phyloP scores from a whole-genome alignment of 495 filamentous ascomycete genomes.

The Penicillium parvum region DNA sequence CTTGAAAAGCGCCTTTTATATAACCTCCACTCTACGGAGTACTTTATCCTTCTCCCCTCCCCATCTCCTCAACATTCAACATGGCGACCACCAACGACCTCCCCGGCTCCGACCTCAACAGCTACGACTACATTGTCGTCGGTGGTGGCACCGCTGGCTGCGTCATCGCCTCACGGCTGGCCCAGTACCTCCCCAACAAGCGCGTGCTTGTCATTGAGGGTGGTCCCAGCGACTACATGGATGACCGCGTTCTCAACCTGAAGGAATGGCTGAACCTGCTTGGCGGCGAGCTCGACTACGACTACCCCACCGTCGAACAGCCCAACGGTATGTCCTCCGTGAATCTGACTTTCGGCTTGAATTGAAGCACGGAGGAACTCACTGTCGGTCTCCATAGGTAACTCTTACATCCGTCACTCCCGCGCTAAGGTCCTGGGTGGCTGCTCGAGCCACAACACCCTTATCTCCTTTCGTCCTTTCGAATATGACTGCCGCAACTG shows the following conservation, averaged over 20 bases:
- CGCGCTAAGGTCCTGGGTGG: constrained; percentile 81
- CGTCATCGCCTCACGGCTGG: constrained; percentile 71
- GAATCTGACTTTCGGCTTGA: background rate
- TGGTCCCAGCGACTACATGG: constrained; percentile 57
- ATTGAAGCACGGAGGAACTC: background rate
- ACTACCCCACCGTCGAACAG: constrained; percentile 81
- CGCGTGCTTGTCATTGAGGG: constrained; percentile 62
- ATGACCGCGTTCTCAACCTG: constrained; percentile 67
- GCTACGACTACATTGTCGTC: constrained; percentile 82
- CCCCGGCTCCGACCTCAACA: constrained; percentile 53
- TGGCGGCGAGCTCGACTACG: constrained; percentile 79
- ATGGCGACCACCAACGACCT: constrained; percentile 61
- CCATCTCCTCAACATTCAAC: constrained; percentile 16
- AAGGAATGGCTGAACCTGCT: constrained; percentile 76
- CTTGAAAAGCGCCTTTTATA: constrained; percentile 4
- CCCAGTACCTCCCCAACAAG: constrained; percentile 62
- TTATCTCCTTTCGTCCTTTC: constrained; percentile 81
- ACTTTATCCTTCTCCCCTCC: background rate
- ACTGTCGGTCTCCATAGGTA: constrained; percentile 45
- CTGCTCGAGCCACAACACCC: constrained; percentile 82
- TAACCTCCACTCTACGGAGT: background rate
- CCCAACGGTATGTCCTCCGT: constrained; percentile 56
- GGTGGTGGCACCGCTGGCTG: constrained; percentile 87
- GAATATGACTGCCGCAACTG: constrained; percentile 72
- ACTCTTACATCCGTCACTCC: constrained; percentile 78